Evolutionary conservation across 192 early-diverging fungal species (phyloP), one percentile per base, ranked within the genome.

Genomic region (Gonapodya sp.): DNA sequence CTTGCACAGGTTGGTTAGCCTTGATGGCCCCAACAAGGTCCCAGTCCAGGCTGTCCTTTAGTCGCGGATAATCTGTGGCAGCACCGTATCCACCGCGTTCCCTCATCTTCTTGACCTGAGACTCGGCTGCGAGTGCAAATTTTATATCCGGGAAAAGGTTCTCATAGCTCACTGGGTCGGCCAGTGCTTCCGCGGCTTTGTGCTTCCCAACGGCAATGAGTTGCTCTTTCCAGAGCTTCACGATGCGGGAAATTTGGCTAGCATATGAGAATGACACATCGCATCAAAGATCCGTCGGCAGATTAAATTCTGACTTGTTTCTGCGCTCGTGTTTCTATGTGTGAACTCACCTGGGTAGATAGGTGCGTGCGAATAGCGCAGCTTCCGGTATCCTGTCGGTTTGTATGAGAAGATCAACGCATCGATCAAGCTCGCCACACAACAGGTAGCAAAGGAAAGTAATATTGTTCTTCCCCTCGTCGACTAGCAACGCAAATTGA

Each of bases 301-400:
- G 34, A 64, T 24, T 16, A 77, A 77, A 77, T 77, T 34, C 46
- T 8, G 46, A 64, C 8, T 64, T 24, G 8, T 64, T 24, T 16
- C 8, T 64, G 8, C 46, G 24, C 24, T 64, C 46, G 24, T 16
- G 18, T 18, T n/a, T n/a, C n/a, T n/a, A n/a, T n/a, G n/a, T n/a
- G n/a, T n/a, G n/a, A n/a, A 77, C 75, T 2, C 31, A 82, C 35
- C 83, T 89, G 16, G 98, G 98, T 73, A 92, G 83, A 83, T 97
- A 95, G 0, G 98, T 92, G 72, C 94, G 89, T 0, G 96, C 96
- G 85, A 98, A 91, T 84, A 97, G 89, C 33, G 97, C 96, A 0
- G 98, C 98, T 84, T 99, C 98, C 2, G 97, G 93, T 36, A 96
- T 88, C 73, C 98, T 94, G 35, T 95, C 93, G 35, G 95, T 94